A percentile compares a stretch with the other conserved stretches of the same genome.
phyloP scores from a whole-genome alignment of 805 yeast species.

The Pichia rugopelliculosa region DNA sequence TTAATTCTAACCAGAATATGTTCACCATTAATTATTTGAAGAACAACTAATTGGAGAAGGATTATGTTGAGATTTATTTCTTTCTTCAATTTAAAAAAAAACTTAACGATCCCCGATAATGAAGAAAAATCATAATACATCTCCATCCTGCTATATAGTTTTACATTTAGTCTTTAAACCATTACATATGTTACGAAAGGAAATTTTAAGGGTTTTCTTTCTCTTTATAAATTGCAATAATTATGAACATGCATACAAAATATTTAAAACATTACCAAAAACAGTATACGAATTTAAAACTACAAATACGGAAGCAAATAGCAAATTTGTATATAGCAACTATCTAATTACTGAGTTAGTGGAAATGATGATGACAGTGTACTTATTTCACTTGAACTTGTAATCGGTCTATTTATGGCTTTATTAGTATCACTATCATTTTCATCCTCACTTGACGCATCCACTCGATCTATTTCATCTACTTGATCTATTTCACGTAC shows the following conservation, averaged over 20 bases:
- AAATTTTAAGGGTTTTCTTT: no score
- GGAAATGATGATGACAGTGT: conserved; percentile 10
- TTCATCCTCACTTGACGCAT: not conserved
- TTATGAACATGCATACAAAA: no score
- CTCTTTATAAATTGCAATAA: no score
- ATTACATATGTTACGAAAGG: no score
- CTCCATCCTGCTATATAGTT: conserved; percentile 2
- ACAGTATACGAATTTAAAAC: not conserved
- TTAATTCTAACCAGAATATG: not conserved
- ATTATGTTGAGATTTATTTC: not conserved
- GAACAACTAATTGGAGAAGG: not conserved
- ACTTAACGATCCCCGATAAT: not conserved
- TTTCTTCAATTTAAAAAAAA: not conserved
- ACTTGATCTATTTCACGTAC: conserved; percentile 10
- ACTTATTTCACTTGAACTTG: conserved; percentile 7
- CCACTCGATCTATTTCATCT: not conserved
- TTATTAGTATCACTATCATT: not conserved
- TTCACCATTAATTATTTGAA: not conserved
- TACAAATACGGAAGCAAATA: no score
- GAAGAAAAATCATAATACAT: not conserved
- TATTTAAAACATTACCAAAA: not conserved
- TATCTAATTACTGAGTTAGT: conserved; percentile 3
- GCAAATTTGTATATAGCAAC: not conserved
- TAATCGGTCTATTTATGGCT: not conserved
- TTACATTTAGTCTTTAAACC: no score